phyloP scores from a whole-genome alignment of 2,329 filamentous ascomycete genomes.

The Alternaria solani region DNA sequence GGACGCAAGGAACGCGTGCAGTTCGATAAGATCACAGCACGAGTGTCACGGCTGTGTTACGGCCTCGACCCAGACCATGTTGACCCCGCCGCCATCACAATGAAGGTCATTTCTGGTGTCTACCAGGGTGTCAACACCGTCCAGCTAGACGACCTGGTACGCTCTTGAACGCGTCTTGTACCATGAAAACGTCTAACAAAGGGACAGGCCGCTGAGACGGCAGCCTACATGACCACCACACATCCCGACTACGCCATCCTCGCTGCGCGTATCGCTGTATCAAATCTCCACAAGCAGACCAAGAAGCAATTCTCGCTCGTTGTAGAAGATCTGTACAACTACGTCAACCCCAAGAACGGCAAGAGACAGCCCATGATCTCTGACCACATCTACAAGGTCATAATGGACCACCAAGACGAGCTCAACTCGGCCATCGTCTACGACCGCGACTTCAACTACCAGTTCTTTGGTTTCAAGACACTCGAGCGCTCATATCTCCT shows the following conservation, averaged over 20 bases:
- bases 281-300: conserved; percentile 99
- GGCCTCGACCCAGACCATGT: conserved; percentile 95
- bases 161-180: conserved; percentile 45
- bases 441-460: conserved; percentile 99
- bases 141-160: conserved; percentile 94
- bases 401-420: conserved; percentile 96
- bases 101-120: conserved; percentile 99
- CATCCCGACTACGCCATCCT: conserved; percentile 99
- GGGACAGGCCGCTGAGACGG: conserved; percentile 89
- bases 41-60: conserved; percentile 97
- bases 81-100: conserved; percentile 96
- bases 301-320: conserved; percentile 99
- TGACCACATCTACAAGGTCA: conserved; percentile 84
- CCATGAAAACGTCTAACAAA: conserved; percentile 23
- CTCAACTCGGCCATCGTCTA: conserved; percentile 99
- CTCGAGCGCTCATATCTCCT: conserved; percentile 97
- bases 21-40: conserved; percentile 99
- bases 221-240: conserved; percentile 99
- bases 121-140: conserved; percentile 98
- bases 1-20: conserved; percentile 99
- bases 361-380: conserved; percentile 93
- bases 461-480: conserved; percentile 99
- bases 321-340: conserved; percentile 91
- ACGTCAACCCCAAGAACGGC: conserved; percentile 92
- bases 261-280: conserved; percentile 96